Percentiles rank a stretch among this genome's conserved stretches.
Evolutionary conservation across 2,329 filamentous ascomycete genomes (phyloP).

Genomic region (Coleophoma crateriformis): DNA sequence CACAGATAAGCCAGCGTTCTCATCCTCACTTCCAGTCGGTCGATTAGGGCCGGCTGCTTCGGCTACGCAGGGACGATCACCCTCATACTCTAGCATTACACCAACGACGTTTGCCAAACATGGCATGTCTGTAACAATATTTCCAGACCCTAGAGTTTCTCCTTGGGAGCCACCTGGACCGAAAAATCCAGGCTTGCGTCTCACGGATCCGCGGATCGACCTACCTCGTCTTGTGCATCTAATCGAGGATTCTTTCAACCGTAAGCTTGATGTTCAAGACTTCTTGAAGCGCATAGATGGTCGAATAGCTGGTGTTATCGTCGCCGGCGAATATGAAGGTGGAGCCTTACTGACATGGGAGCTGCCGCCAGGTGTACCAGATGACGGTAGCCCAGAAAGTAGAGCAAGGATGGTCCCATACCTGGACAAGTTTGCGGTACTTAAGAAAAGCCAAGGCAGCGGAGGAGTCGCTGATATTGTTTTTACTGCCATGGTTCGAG

Average conservation of each 20-base stretch:
- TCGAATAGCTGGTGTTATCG: conserved; percentile 83
- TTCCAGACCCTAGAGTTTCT: conserved; percentile 61
- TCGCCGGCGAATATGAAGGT: conserved; percentile 94
- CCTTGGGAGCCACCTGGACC: conserved; percentile 65
- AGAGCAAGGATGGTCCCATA: conserved; percentile 74
- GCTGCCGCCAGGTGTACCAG: conserved; percentile 54
- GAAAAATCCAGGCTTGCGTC: conserved; percentile 54
- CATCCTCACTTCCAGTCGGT: conserved; percentile 78
- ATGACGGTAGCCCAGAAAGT: conserved; percentile 46
- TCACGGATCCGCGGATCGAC: conserved; percentile 79
- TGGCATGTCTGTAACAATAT: conserved; percentile 82
- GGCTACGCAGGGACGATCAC: conserved; percentile 9
- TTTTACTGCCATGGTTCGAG: conserved; percentile 90
- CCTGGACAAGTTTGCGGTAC: conserved; percentile 93
- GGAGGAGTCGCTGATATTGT: conserved; percentile 93
- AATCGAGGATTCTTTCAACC: conserved; percentile 89
- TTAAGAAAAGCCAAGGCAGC: conserved; percentile 81
- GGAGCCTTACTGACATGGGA: conserved; percentile 96
- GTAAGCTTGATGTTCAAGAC: conserved; percentile 75
- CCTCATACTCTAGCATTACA: conserved; percentile 30
- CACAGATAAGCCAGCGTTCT: conserved; percentile 89
- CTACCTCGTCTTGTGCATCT: conserved; percentile 76
- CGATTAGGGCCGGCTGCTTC: conserved; percentile 39
- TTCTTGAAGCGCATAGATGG: conserved; percentile 78
- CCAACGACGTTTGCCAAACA: conserved; percentile 81